Base-by-base conservation (phyloP, 2,329 filamentous ascomycete genomes). In the Fusarium tanahbumbuense region DNA sequence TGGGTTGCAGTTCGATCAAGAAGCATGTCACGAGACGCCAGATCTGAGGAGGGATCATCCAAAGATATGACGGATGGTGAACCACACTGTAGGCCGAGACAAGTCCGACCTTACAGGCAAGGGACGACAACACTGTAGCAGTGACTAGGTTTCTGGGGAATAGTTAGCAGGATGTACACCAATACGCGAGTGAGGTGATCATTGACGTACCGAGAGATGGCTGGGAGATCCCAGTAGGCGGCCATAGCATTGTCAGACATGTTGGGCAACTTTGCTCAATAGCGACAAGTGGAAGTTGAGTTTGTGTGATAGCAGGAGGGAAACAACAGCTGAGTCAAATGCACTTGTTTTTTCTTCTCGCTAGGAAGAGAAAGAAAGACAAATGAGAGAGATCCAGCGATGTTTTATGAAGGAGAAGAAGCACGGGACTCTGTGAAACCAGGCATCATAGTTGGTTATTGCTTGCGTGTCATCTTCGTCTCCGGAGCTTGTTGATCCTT, bases 131-230 rank as follows among this genome's bases (percentile, higher is more conserved):
- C 68, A 92, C 85, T 53, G 89, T 85, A 59, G 86, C 82, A 67
- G 89, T 87, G 76, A 89, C 88, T 65, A 93, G 81, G 64, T 89
- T 92, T 82, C 92, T 93, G 79, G 37, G 13, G n/a, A 15, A 22
- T 0, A 13, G 74, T 80, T 70, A 77, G 74, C 23, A 58, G 11
- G 34, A 47, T 42, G 62, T 27, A 30, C 22, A 46, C 9, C 18
- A 47, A 16, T 9, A 12, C 8, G 37, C 9, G 6, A 32, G 20
- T 2, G 13, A 20, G 25, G 11, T 15, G 12, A 9, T 30, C 18
- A 42, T 6, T 34, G 32, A 61, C 81, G 76, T 78, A 84, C 82
- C 82, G 81, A 66, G 82, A 76, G 65, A 84, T 75, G 50, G 80
- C 76, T 40, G 82, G 82, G 71, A 80, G 69, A 65, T 76, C 78